phyloP scores from a whole-genome alignment of 768 basidiomycete species.

The Filobasidium wieringae region DNA sequence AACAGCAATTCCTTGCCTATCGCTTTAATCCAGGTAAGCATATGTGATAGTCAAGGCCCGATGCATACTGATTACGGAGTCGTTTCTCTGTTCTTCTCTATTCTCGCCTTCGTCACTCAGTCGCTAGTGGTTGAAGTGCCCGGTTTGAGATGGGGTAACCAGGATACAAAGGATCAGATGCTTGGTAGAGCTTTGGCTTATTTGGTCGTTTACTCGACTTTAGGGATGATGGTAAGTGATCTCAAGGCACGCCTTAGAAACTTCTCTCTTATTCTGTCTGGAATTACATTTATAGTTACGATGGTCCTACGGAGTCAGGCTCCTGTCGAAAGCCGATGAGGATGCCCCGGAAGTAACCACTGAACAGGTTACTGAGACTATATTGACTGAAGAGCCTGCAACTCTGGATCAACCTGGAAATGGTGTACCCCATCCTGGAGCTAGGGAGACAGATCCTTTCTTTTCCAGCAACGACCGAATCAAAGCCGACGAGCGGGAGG shows the following conservation, averaged over 20 bases:
- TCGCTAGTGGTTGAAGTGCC: constrained; percentile 72
- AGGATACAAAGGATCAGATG: constrained; percentile 78
- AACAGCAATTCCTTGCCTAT: constrained; percentile 83
- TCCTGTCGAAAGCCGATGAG: constrained; percentile 62
- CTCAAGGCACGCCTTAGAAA: background rate
- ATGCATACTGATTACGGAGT: background rate
- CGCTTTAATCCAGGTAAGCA: constrained; percentile 55
- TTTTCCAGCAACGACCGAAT: constrained; percentile 20
- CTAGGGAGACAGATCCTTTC: constrained; percentile 35
- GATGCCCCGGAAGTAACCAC: constrained; percentile 30
- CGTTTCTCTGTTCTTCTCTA: background rate
- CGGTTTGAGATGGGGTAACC: constrained; percentile 63
- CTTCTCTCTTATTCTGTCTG: too few species aligned
- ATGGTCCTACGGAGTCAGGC: constrained; percentile 83
- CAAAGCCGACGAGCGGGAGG: constrained; percentile 22
- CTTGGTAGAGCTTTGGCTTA: constrained; percentile 53
- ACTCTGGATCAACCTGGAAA: background rate
- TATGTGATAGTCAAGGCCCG: constrained; percentile 18
- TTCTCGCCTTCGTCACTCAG: constrained; percentile 39
- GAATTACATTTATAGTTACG: constrained; percentile 60
- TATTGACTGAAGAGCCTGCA: constrained; percentile 9
- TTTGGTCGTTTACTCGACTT: constrained; percentile 71
- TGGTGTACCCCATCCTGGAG: constrained; percentile 18
- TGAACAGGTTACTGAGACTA: background rate
- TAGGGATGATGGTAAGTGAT: constrained; percentile 79